Base-by-base conservation (phyloP, 2,329 filamentous ascomycete genomes). In the Sclerotinia borealis region DNA sequence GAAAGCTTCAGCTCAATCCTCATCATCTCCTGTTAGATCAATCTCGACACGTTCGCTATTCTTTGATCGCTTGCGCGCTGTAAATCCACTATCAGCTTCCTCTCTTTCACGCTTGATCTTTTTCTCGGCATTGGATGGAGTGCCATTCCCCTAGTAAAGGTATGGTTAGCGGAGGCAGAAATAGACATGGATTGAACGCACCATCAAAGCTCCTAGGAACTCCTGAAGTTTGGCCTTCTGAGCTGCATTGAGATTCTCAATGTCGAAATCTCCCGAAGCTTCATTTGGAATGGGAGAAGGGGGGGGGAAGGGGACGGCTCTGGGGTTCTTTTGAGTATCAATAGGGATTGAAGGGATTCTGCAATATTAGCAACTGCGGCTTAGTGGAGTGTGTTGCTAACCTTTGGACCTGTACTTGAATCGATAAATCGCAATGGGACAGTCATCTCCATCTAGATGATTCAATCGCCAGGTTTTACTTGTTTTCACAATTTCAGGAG, bases 381-480 rank as follows among this genome's bases (percentile, higher is more conserved):
- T 17, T 19, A 13, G 4, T 3, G 34, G 15, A 27, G 11, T 7
- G 3, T 11, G 8, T 10, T n/a, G n/a, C 22, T n/a, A 17, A 59
- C 61, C 25, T 39, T 41, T 9, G 3, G 61, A 59, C 27, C 52
- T 55, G 17, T 50, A 63, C 6, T 63, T 63, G 22, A 63, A 59
- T 31, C 31, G 50, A 37, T 37, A 63, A 4, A 63, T 3, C 2
- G 52, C 52, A 27, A 63, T 17, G 3, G 51, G 60, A 2, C 7
- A 8, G 11, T 41, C 31, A 15, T 5, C 0, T 31, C 60, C 51
- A 3, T 63, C 60, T 8, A 36, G 1, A 17, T 17, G n/a, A 2
- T 11, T 3, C 37, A n/a, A 7, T 0, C 0, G 1, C 2, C 1
- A 36, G 2, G 1, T 0, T 17, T 0, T 1, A 15, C 0, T 0